These are phyloP conservation scores for Yamadazyma diddensiae DNA, from an alignment of 1,139 yeast species.

Conservation along the genomic window DNA sequence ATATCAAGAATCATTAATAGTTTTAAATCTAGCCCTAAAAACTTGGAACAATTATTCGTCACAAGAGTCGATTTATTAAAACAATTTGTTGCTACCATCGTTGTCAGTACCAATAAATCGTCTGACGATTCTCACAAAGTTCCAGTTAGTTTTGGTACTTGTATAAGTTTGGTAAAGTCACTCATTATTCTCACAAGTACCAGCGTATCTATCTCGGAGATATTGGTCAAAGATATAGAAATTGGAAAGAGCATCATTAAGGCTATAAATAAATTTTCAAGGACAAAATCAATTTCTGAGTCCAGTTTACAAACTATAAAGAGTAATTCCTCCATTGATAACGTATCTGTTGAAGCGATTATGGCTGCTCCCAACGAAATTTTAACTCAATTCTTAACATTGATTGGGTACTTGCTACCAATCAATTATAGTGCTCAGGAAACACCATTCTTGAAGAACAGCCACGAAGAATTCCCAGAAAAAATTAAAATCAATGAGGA, in stretches of 20 bases:
- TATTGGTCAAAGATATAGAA: constrained; percentile 36
- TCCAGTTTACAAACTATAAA: constrained; percentile 6
- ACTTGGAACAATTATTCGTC: constrained; percentile 46
- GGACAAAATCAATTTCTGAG: constrained; percentile 11
- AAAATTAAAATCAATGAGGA: constrained; percentile 24
- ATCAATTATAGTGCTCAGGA: constrained; percentile 26
- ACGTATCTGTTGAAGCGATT: constrained; percentile 59
- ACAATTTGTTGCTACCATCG: constrained; percentile 26
- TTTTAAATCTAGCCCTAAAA: constrained; percentile 43
- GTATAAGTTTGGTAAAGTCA: constrained; percentile 42
- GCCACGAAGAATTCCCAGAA: constrained; percentile 24
- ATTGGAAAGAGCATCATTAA: constrained; percentile 43
- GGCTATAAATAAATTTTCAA: constrained; percentile 41
- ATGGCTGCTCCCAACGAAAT: constrained; percentile 75
- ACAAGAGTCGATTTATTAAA: constrained; percentile 24
- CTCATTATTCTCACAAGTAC: constrained; percentile 35
- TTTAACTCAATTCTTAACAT: constrained; percentile 50
- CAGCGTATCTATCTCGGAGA: constrained; percentile 40
- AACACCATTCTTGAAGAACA: constrained; percentile 31
- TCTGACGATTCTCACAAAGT: constrained; percentile 16
- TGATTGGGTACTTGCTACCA: constrained; percentile 61
- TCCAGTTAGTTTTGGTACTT: constrained; percentile 27
- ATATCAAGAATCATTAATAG: constrained; percentile 60
- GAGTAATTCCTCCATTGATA: constrained; percentile 17
- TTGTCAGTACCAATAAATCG: constrained; percentile 28